Percentiles rank a stretch among this genome's conserved stretches.
phyloP scores from a whole-genome alignment of 2,329 filamentous ascomycete genomes.

The Daldinia sp. region DNA sequence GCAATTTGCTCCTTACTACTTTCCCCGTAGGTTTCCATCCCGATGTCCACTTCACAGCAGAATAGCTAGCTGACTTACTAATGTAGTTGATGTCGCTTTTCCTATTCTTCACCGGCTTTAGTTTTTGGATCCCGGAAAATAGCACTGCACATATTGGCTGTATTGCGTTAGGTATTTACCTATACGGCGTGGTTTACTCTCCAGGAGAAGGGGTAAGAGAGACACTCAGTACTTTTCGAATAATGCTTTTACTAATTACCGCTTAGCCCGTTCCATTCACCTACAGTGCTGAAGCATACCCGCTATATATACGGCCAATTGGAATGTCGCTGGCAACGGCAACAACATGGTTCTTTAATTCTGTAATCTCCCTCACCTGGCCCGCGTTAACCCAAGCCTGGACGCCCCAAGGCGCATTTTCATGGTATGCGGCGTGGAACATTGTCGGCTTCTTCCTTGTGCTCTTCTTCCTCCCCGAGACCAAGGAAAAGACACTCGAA shows the following conservation, averaged over 20 bases:
- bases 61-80: slow-evolving; percentile 20
- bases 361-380: slow-evolving; percentile 59
- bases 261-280: slow-evolving; percentile 69
- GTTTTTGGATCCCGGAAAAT: slow-evolving; percentile 58
- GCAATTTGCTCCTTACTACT: slow-evolving; percentile 72
- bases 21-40: slow-evolving; percentile 60
- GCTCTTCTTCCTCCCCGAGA: slow-evolving; percentile 58
- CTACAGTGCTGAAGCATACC: slow-evolving; percentile 75
- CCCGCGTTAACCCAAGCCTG: slow-evolving; percentile 59
- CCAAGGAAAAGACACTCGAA: slow-evolving; percentile 60
- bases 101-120: slow-evolving; percentile 61
- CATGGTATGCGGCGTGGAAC: slow-evolving; percentile 64
- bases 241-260: slow-evolving; percentile 11
- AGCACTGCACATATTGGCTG: slow-evolving; percentile 57
- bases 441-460: slow-evolving; percentile 60
- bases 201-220: slow-evolving; percentile 68
- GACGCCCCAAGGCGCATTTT: slow-evolving; percentile 61
- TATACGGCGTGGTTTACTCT: slow-evolving; percentile 64
- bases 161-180: slow-evolving; percentile 63
- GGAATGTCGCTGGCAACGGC: slow-evolving; percentile 71
- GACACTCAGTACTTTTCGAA: background rate
- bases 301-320: slow-evolving; percentile 70
- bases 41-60: background rate
- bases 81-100: slow-evolving; percentile 66
- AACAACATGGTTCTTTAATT: slow-evolving; percentile 60